Percentiles rank a stretch among this genome's conserved stretches.
These are phyloP conservation scores for Alternaria incomplexa DNA, from an alignment of 2,329 filamentous ascomycete species.

Conservation along the genomic window DNA sequence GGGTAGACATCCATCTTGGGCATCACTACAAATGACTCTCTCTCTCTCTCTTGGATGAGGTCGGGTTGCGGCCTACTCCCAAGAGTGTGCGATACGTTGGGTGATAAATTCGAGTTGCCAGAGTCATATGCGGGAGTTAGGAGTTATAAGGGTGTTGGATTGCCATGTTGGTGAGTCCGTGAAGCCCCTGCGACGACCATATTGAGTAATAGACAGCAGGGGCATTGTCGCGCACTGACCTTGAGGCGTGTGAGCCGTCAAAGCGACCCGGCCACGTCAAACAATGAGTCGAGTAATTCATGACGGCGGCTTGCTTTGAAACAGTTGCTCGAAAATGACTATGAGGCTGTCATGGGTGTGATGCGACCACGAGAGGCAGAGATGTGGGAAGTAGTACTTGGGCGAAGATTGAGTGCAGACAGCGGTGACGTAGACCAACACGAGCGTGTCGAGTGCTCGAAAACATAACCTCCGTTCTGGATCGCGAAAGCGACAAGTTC, in stretches of 20 bases:
- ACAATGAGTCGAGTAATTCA: not conserved
- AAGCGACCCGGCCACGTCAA: rapidly evolving
- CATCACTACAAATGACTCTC: too few relatives aligned
- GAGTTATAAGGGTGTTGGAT: not conserved
- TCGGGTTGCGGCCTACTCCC: too few relatives aligned
- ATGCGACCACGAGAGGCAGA: not conserved
- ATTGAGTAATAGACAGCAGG: not conserved
- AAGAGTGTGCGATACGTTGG: too few relatives aligned
- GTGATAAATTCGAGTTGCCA: too few relatives aligned
- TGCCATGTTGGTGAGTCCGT: not conserved
- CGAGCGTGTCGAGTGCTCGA: not conserved
- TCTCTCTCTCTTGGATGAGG: too few relatives aligned
- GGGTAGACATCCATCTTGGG: too few relatives aligned
- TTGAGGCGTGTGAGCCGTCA: not conserved
- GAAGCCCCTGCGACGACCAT: not conserved
- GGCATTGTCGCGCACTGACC: not conserved
- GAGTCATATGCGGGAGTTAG: too few relatives aligned
- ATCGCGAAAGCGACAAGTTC: not conserved
- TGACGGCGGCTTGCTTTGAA: not conserved
- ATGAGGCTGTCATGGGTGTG: not conserved
- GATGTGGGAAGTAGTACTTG: not conserved
- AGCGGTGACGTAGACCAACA: not conserved
- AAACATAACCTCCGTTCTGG: not conserved
- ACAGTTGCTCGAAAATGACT: not conserved
- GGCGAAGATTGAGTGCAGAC: not conserved